A percentile compares a stretch with the other conserved stretches of the same genome.
Evolutionary conservation across 164 flowering plant genomes (phyloP).

Genomic region (Pachysandra terminalis): DNA sequence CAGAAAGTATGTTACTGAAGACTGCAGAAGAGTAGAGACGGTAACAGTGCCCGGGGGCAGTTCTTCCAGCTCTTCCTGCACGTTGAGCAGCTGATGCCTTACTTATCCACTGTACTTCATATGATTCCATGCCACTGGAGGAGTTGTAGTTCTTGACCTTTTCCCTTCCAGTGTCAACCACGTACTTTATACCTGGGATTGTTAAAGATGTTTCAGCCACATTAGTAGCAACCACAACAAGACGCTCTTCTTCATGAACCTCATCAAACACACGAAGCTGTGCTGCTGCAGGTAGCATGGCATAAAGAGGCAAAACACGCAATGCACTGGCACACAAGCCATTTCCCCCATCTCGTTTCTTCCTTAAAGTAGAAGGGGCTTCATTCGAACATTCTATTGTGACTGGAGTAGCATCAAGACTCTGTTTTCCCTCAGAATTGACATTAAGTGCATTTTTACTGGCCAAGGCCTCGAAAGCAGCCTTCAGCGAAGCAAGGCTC

Average conservation of each 20-base stretch:
- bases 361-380: slow-evolving; percentile 13
- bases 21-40: slow-evolving; percentile 92
- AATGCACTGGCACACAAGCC: slow-evolving; percentile 35
- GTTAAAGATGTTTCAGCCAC: slow-evolving; percentile 99
- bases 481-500: slow-evolving; percentile 55
- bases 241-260: slow-evolving; percentile 74
- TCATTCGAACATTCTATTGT: slow-evolving; percentile 19
- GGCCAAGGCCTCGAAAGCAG: slow-evolving; percentile 77
- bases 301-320: slow-evolving; percentile 85
- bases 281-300: slow-evolving; percentile 86
- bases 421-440: slow-evolving; percentile 15
- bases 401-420: slow-evolving; percentile 1
- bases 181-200: slow-evolving; percentile 94
- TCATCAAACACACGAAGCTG: slow-evolving; percentile 83
- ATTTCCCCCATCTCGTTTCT: slow-evolving; percentile 18
- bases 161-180: slow-evolving; percentile 95
- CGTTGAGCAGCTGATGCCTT: slow-evolving; percentile 99
- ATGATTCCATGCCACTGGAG: slow-evolving; percentile 82
- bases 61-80: slow-evolving; percentile 98
- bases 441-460: slow-evolving; percentile 29
- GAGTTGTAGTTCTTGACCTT: slow-evolving; percentile 81
- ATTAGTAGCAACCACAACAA: slow-evolving; percentile 94
- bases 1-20: slow-evolving; percentile 60
- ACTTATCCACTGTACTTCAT: slow-evolving; percentile 93
- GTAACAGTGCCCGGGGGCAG: slow-evolving; percentile 96